Conservation (phyloP, 2,329 filamentous ascomycete genomes). For the Claviceps cyperi region DNA sequence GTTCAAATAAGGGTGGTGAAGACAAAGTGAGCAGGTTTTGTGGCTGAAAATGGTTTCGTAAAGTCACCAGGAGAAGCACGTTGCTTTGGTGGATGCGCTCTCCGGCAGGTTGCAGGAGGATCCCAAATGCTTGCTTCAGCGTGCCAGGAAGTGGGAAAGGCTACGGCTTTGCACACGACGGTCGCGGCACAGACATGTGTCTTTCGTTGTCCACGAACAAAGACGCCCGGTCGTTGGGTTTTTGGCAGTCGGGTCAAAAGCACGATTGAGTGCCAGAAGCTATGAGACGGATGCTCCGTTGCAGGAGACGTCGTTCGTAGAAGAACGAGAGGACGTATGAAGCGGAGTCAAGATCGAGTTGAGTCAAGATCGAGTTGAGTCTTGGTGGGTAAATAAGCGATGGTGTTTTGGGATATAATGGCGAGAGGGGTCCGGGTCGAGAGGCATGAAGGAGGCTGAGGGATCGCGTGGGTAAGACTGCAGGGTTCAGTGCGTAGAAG, state of each 20-base stretch:
- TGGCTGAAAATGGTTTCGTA: not conserved
- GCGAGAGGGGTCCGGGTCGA: not conserved
- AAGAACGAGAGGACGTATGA: constrained; percentile 5
- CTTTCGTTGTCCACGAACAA: not conserved
- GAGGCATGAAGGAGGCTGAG: constrained; percentile 2
- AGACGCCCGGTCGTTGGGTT: not conserved
- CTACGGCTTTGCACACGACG: not conserved
- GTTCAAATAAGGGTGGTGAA: not conserved
- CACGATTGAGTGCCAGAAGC: not conserved
- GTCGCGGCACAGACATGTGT: not conserved
- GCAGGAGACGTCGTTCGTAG: constrained; percentile 1
- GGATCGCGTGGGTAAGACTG: not conserved
- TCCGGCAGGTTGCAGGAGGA: not conserved
- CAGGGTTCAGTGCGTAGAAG: not conserved
- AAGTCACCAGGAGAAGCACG: not conserved
- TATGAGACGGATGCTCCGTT: not conserved
- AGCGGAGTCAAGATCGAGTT: not conserved
- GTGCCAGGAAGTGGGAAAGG: not conserved
- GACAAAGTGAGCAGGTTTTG: not conserved
- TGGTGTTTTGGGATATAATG: constrained; percentile 2
- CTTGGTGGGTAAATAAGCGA: constrained; percentile 1
- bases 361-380: constrained; percentile 1
- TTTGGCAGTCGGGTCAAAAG: not conserved
- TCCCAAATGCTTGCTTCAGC: not conserved
- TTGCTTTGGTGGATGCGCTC: not conserved